These are phyloP conservation scores for Chlorella sp. DNA, from an alignment of 139 green algal species.

Conservation along the genomic window DNA sequence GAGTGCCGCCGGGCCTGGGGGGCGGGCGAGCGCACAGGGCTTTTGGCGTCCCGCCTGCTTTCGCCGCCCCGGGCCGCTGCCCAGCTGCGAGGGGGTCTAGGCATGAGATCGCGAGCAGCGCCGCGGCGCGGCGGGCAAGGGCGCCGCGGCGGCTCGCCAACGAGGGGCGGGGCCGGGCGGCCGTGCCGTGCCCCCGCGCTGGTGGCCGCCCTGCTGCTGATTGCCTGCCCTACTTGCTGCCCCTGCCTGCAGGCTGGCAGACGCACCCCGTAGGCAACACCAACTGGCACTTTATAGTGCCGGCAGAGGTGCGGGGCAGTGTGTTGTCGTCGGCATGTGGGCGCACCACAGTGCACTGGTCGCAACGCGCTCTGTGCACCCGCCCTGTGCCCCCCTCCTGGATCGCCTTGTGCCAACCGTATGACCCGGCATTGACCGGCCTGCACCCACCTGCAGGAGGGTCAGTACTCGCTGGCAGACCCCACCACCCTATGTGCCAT, in stretches of 20 bases:
- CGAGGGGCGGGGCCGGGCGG: not conserved
- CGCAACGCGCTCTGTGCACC: not conserved
- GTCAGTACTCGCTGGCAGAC: conserved; percentile 58
- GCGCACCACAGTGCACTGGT: not conserved
- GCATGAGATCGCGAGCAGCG: no score
- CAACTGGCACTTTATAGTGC: conserved; percentile 92
- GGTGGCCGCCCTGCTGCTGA: not conserved
- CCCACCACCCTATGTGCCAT: conserved; percentile 55
- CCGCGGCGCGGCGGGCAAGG: no score
- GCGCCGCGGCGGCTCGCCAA: no score
- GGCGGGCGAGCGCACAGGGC: no score
- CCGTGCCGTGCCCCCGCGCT: not conserved
- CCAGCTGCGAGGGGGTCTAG: no score
- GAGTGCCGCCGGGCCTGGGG: no score
- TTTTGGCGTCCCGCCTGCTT: no score
- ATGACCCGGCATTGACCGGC: not conserved
- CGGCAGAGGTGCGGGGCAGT: conserved; percentile 43
- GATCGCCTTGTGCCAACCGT: not conserved
- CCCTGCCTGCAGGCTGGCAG: conserved; percentile 82
- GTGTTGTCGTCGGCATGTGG: no score
- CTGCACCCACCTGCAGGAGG: not conserved
- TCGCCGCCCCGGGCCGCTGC: no score
- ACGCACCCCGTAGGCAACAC: conserved; percentile 83
- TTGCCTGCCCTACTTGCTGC: not conserved
- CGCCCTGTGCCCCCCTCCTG: not conserved